Base-by-base conservation (phyloP, 2,329 filamentous ascomycete species). In the Nannizzia gypsea region DNA sequence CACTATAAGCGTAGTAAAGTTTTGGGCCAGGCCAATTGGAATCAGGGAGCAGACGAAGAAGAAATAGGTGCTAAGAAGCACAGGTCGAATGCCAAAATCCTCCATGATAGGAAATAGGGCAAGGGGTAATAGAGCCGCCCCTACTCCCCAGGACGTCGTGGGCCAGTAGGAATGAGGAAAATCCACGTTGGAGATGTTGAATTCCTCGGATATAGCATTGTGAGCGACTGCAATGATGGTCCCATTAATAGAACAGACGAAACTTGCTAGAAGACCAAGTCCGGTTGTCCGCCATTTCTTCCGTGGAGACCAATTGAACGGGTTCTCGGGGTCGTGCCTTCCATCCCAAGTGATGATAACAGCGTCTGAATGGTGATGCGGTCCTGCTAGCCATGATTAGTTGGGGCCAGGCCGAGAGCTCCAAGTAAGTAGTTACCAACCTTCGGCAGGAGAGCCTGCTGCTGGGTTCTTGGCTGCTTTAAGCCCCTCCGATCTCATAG, bases 1-100 rank as follows among this genome's bases (percentile, higher is more conserved):
- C 13, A 95, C 76, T 57, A 96, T 75, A 77, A 95, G 83, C 3
- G 89, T 93, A 65, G 83, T 75, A n/a, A 91, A 87, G 68, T 95
- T 95, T 59, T 78, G 76, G n/a, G 88, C 87, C 20, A 91, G 84
- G 0, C 90, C 90, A 64, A 86, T 88, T 0, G 90, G 90, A 57
- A 95, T 83, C 60, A 93, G 75, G 82, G 87, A 95, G 63, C 95
- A 81, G 56, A 90, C 67, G 71, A 91, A 95, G 40, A 24, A 22
- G 17, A 46, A 46, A 11, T 46, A 46, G n/a, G 42, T 46, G 42
- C 17, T 24, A 11, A 46, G 42, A 46, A 46, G 42, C 17, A 46
- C 42, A 2, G 42, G 42, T 46, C 42, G 42, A 46, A 46, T 17
- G 22, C 42, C 42, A 11, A 46, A 20, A 8, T 46, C 17, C 4